phyloP scores from a whole-genome alignment of 2,329 filamentous ascomycete genomes.

The Penicillium hordei region DNA sequence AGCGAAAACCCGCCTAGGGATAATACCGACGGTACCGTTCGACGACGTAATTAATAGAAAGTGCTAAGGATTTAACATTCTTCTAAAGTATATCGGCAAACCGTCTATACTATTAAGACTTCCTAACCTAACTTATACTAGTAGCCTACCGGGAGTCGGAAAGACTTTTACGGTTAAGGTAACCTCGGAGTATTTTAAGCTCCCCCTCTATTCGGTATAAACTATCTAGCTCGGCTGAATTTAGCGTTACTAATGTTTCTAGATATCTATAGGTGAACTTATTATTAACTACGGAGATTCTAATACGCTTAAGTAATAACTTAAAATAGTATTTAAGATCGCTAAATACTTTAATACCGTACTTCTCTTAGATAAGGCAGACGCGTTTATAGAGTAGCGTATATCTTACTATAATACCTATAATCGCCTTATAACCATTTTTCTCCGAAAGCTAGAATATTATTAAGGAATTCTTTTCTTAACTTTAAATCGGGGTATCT shows the following conservation, averaged over 20 bases:
- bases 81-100: constrained; percentile 26
- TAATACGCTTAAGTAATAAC: constrained; percentile 21
- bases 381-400: constrained; percentile 36
- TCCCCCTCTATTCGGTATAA: constrained; percentile 26
- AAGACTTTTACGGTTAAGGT: constrained; percentile 40
- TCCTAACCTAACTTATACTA: constrained; percentile 10
- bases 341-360: constrained; percentile 31
- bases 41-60: constrained; percentile 37
- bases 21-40: constrained; percentile 21
- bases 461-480: constrained; percentile 42
- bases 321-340: constrained; percentile 28
- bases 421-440: constrained; percentile 34
- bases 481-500: constrained; percentile 38
- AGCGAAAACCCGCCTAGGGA: constrained; percentile 16
- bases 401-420: constrained; percentile 25
- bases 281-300: constrained; percentile 21
- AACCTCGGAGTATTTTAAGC: constrained; percentile 28
- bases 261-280: constrained; percentile 23
- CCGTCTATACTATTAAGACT: constrained; percentile 7
- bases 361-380: constrained; percentile 43
- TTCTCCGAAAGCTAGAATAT: constrained; percentile 43
- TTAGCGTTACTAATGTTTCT: constrained; percentile 9
- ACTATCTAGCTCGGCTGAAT: not conserved
- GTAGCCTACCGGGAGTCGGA: constrained; percentile 19
- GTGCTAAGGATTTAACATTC: constrained; percentile 31